Conservation (phyloP, 768 basidiomycete species). For the Phanerochaete sordida region DNA sequence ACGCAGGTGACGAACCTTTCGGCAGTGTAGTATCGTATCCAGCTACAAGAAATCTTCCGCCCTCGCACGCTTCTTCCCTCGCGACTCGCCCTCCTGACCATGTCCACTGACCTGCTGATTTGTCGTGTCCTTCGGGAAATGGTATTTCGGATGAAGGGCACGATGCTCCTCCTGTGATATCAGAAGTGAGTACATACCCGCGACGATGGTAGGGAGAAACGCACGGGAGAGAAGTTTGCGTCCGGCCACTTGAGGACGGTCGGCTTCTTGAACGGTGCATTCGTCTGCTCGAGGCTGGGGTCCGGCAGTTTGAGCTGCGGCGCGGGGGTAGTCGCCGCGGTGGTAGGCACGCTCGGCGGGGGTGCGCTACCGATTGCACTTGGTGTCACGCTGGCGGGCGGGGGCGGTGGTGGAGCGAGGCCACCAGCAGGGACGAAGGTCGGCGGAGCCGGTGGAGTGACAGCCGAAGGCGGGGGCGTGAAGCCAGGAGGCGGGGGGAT, state of each 20-base stretch:
- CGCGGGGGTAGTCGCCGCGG: conserved; percentile 11
- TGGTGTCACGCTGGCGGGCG: conserved; percentile 23
- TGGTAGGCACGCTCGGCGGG: conserved; percentile 16
- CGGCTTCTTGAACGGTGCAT: conserved; percentile 72
- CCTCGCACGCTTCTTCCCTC: conserved; percentile 81
- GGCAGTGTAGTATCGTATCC: background rate
- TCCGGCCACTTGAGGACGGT: conserved; percentile 73
- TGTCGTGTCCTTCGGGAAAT: conserved; percentile 42
- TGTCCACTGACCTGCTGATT: conserved; percentile 27
- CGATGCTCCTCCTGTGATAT: conserved; percentile 70
- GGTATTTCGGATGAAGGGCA: conserved; percentile 61
- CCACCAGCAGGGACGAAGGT: conserved; percentile 26
- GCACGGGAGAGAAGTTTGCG: conserved; percentile 74
- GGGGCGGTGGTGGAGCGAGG: conserved; percentile 16
- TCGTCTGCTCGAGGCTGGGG: conserved; percentile 56
- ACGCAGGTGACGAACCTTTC: background rate
- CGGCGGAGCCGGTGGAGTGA: conserved; percentile 22
- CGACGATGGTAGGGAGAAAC: conserved; percentile 23
- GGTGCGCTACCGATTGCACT: conserved; percentile 19
- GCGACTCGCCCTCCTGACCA: conserved; percentile 48
- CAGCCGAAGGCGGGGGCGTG: conserved; percentile 16
- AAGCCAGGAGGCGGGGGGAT: conserved; percentile 28
- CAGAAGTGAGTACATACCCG: background rate
- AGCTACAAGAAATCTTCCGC: conserved; percentile 66
- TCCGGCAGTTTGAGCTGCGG: conserved; percentile 46